Evolutionary conservation across 2,329 filamentous ascomycete species (phyloP).

Genomic region (Penicillium capsulatum): DNA sequence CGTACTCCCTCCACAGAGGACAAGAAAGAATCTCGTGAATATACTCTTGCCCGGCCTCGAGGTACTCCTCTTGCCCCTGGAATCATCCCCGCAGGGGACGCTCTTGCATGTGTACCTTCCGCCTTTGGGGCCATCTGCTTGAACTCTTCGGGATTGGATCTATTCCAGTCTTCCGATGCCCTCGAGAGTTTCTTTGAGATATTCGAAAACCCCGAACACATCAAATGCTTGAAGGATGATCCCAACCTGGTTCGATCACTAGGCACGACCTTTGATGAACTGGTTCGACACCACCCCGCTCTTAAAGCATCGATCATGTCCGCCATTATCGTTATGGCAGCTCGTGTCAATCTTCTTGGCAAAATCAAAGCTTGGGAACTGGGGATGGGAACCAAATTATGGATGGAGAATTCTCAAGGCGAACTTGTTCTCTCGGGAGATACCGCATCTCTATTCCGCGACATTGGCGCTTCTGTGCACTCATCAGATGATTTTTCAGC

Average conservation of each 20-base stretch:
- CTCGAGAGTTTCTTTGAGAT: constrained; percentile 88
- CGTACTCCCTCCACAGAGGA: constrained; percentile 19
- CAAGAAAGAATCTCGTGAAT: constrained; percentile 26
- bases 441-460: constrained; percentile 36
- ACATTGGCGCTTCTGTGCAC: constrained; percentile 31
- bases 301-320: constrained; percentile 76
- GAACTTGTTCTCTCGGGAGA: constrained; percentile 58
- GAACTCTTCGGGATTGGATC: constrained; percentile 78
- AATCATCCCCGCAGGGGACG: constrained; percentile 82
- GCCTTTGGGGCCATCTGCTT: constrained; percentile 92
- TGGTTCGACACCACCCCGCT: constrained; percentile 86
- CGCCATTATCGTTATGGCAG: constrained; percentile 84
- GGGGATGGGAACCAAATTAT: constrained; percentile 75
- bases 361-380: constrained; percentile 63
- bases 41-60: constrained; percentile 29
- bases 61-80: constrained; percentile 54
- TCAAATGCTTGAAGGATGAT: constrained; percentile 77
- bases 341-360: constrained; percentile 71
- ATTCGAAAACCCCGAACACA: constrained; percentile 88
- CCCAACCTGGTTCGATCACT: constrained; percentile 67
- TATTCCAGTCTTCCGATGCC: constrained; percentile 78
- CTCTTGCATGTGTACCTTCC: constrained; percentile 78
- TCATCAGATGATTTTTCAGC: constrained; percentile 20
- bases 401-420: constrained; percentile 57
- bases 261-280: constrained; percentile 84